These are phyloP conservation scores for Panaeolus cyanescens DNA, from an alignment of 768 basidiomycete species.

Conservation along the genomic window DNA sequence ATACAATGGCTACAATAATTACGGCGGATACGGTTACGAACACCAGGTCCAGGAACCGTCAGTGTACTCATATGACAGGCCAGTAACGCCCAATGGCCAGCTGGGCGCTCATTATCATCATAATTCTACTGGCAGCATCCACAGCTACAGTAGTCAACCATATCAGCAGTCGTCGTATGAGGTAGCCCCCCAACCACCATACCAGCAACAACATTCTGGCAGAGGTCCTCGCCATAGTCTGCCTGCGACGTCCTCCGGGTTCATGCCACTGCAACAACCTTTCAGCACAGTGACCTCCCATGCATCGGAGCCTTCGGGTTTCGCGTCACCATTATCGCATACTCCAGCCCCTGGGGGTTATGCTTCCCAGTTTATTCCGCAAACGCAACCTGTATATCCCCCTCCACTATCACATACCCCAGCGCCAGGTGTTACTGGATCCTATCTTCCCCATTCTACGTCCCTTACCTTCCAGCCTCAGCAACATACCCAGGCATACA, in stretches of 20 bases:
- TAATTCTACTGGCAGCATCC: conserved; percentile 27
- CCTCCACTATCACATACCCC: conserved; percentile 32
- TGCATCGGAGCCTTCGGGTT: conserved; percentile 35
- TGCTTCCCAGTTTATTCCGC: conserved; percentile 36
- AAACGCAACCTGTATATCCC: conserved; percentile 24
- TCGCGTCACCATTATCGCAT: conserved; percentile 43
- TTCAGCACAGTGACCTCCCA: conserved; percentile 38
- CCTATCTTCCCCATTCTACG: conserved; percentile 27
- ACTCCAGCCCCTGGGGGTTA: conserved; percentile 38
- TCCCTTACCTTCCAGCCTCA: conserved; percentile 40
- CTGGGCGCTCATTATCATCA: conserved; percentile 23
- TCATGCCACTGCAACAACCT: conserved; percentile 53
- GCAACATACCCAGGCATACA: conserved; percentile 32
- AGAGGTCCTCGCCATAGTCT: conserved; percentile 68
- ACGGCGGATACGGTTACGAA: conserved; percentile 40
- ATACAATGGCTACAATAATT: conserved; percentile 31
- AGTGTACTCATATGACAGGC: conserved; percentile 42
- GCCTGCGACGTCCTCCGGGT: conserved; percentile 69
- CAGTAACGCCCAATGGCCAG: conserved; percentile 36
- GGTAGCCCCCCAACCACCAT: conserved; percentile 30
- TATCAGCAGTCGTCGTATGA: conserved; percentile 44
- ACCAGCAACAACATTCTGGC: conserved; percentile 37
- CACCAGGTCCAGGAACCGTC: conserved; percentile 32
- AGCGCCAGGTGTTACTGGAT: conserved; percentile 18
- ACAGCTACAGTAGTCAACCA: conserved; percentile 30